Percentiles rank a stretch among this genome's conserved stretches.
phyloP scores from a whole-genome alignment of 768 basidiomycete species.

The Suillus hirtellus region DNA sequence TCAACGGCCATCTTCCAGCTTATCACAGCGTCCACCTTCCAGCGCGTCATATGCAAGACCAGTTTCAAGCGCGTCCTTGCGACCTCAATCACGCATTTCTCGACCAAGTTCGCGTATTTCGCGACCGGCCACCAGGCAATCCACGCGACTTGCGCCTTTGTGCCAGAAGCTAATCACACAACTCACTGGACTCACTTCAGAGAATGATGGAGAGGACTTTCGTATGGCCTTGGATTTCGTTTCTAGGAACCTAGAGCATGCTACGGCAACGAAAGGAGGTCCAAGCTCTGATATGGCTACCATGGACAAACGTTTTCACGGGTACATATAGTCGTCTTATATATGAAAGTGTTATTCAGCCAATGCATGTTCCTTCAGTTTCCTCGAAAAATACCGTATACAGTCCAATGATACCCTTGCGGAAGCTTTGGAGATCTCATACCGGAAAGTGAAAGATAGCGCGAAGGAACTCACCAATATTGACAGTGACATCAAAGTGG shows the following conservation, averaged over 20 bases:
- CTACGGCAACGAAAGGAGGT: conserved; percentile 51
- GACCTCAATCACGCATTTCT: conserved; percentile 36
- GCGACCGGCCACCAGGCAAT: conserved; percentile 50
- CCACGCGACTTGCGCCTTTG: conserved; percentile 52
- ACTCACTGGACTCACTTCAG: conserved; percentile 50
- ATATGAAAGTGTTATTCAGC: conserved; percentile 9
- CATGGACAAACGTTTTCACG: conserved; percentile 52
- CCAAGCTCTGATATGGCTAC: conserved; percentile 54
- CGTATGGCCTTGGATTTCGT: conserved; percentile 55
- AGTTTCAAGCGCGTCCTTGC: conserved; percentile 41
- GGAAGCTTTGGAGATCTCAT: conserved; percentile 57
- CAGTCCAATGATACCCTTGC: conserved; percentile 63
- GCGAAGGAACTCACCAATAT: conserved; percentile 54
- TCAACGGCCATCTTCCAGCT: conserved; percentile 37
- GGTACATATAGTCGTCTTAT: conserved; percentile 39
- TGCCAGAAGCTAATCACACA: conserved; percentile 58
- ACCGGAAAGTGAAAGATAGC: conserved; percentile 50
- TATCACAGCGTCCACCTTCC: conserved; percentile 43
- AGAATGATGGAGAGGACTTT: conserved; percentile 44
- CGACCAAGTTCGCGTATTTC: conserved; percentile 47
- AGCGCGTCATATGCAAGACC: conserved; percentile 48
- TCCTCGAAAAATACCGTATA: conserved; percentile 67
- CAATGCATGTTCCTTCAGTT: conserved; percentile 37
- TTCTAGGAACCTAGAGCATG: conserved; percentile 58
- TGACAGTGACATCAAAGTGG: conserved; percentile 66